These are phyloP conservation scores for Piper longum DNA, from an alignment of 164 flowering plant species.

Conservation along the genomic window DNA sequence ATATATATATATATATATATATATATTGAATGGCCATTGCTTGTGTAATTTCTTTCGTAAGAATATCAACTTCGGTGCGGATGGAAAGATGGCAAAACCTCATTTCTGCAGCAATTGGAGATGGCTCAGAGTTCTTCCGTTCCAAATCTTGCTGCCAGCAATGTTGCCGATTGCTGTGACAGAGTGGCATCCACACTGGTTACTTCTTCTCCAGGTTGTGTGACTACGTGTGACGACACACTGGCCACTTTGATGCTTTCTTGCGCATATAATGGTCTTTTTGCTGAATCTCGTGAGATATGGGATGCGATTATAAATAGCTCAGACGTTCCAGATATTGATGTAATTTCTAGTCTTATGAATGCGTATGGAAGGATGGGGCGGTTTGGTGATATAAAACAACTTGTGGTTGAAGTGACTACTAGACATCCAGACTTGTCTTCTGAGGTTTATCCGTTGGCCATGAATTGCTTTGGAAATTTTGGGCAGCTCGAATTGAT, in stretches of 20 bases:
- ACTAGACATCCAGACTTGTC: conserved; percentile 21
- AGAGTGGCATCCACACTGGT: no score
- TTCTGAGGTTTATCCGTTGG: conserved; percentile 30
- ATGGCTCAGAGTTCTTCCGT: no score
- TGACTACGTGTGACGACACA: conserved; percentile 14
- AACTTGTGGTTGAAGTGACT: conserved; percentile 30
- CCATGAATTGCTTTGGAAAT: conserved; percentile 58
- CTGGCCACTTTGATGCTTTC: conserved; percentile 40
- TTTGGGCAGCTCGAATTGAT: conserved; percentile 54
- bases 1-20: no score
- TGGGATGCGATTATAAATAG: conserved; percentile 61
- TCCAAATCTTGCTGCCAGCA: no score
- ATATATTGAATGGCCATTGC: no score
- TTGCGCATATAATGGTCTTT: conserved; percentile 43
- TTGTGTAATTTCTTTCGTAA: no score
- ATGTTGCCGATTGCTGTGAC: no score
- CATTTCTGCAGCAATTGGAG: no score
- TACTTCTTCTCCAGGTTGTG: conserved; percentile 13
- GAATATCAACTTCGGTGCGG: no score
- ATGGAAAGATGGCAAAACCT: no score
- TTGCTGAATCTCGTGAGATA: conserved; percentile 26
- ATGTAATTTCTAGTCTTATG: conserved; percentile 34
- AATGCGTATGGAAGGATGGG: conserved; percentile 39
- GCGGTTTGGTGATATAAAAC: conserved; percentile 26
- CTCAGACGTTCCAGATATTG: conserved; percentile 31